Conservation (phyloP, 257 asterid genomes). For the Cinchona pubescens region DNA sequence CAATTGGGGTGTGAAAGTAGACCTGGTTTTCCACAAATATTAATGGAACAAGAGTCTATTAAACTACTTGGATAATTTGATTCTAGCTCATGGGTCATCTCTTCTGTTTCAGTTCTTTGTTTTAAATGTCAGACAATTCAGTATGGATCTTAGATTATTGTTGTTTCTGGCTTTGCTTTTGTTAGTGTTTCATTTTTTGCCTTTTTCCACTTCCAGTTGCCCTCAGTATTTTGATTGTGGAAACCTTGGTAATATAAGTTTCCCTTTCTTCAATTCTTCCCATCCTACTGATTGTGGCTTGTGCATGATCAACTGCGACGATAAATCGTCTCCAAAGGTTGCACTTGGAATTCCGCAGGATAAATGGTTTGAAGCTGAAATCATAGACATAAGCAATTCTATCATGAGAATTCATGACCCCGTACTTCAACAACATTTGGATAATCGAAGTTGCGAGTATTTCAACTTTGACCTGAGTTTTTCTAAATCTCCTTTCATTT, state of each 20-base stretch:
- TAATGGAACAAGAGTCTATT: no score
- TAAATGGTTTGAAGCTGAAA: neutral
- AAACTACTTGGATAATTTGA: no score
- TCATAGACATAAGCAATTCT: neutral
- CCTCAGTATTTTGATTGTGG: conserved; percentile 24
- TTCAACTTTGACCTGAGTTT: neutral
- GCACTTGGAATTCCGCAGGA: conserved; percentile 7
- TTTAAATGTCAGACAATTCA: neutral
- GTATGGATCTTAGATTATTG: neutral
- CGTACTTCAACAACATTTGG: neutral
- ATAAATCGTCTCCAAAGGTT: conserved; percentile 15
- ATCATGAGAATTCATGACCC: conserved; percentile 6
- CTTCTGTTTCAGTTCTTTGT: neutral
- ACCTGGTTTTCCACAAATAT: no score
- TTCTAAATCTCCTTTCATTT: conserved; percentile 17
- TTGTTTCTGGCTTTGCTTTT: neutral
- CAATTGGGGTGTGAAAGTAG: no score
- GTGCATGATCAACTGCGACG: conserved; percentile 16
- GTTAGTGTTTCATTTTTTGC: neutral
- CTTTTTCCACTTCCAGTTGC: neutral
- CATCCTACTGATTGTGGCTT: conserved; percentile 32
- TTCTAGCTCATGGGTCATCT: neutral
- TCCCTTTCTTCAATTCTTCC: conserved; percentile 22
- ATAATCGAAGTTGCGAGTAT: neutral
- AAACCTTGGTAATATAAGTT: conserved; percentile 9